These are phyloP conservation scores for Plenodomus lindquistii DNA, from an alignment of 2,329 filamentous ascomycete genomes.

Conservation along the genomic window DNA sequence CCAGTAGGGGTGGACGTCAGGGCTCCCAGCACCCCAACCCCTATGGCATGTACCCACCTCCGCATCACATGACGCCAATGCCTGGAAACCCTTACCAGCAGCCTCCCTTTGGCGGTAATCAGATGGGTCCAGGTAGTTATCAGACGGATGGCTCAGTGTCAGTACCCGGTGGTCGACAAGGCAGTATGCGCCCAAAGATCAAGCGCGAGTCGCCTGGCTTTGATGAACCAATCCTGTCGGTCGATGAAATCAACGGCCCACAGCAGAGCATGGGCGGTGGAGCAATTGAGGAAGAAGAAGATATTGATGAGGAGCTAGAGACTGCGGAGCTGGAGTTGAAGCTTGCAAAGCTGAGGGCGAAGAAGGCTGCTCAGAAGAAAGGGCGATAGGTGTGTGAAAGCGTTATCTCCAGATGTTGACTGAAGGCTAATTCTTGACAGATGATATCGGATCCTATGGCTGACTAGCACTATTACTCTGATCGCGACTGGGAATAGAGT, in stretches of 20 bases:
- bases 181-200: slow-evolving; percentile 4
- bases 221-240: slow-evolving; percentile 1
- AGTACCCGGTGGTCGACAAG: background rate
- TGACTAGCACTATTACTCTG: background rate
- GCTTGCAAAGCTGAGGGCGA: slow-evolving; percentile 13
- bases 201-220: slow-evolving; percentile 21
- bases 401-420: background rate
- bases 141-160: too few species aligned
- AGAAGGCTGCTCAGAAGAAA: slow-evolving; percentile 7
- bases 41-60: slow-evolving; percentile 5
- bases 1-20: slow-evolving; percentile 5
- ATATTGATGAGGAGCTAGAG: slow-evolving; percentile 13
- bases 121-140: background rate
- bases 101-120: background rate
- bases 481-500: background rate
- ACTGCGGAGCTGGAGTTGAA: slow-evolving; percentile 18
- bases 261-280: background rate
- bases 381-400: background rate
- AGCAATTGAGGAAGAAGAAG: background rate
- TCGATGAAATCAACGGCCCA: slow-evolving; percentile 5
- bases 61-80: slow-evolving; percentile 1
- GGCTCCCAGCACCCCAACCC: slow-evolving; percentile 1
- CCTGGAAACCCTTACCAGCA: slow-evolving; percentile 1
- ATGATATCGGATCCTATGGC: background rate
- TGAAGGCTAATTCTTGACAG: background rate